These are phyloP conservation scores for Xylariaceae sp. DNA, from an alignment of 2,329 filamentous ascomycete species.

Conservation along the genomic window DNA sequence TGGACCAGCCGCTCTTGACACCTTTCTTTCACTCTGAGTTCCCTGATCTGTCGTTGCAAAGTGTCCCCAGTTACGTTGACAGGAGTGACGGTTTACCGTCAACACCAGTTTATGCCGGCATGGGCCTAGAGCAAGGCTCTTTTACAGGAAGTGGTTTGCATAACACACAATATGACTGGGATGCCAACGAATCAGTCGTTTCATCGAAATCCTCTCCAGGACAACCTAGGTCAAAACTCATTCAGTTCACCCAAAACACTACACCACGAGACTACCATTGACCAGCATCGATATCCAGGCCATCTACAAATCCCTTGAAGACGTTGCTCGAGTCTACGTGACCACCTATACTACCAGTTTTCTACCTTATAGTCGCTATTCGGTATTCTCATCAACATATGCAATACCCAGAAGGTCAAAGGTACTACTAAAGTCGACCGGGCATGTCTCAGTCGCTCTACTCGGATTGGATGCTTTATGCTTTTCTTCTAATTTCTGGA, in stretches of 20 bases:
- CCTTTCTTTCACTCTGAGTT: constrained; percentile 47
- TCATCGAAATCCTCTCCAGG: constrained; percentile 36
- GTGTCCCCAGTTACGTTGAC: constrained; percentile 45
- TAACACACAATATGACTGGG: constrained; percentile 50
- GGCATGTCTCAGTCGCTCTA: no score
- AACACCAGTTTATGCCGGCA: constrained; percentile 44
- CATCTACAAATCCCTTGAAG: not conserved
- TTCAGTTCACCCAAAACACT: constrained; percentile 45
- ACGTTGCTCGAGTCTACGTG: not conserved
- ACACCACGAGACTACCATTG: constrained; percentile 40
- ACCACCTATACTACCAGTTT: not conserved
- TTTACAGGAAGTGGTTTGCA: constrained; percentile 33
- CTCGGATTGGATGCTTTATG: not conserved
- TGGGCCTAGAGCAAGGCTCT: constrained; percentile 34
- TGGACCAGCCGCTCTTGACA: constrained; percentile 48
- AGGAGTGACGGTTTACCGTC: constrained; percentile 41
- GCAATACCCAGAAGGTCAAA: no score
- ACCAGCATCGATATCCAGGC: not conserved
- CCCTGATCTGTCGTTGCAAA: constrained; percentile 37
- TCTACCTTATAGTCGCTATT: not conserved
- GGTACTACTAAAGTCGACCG: no score
- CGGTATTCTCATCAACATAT: no score
- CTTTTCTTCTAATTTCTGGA: not conserved
- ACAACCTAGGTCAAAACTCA: constrained; percentile 37
- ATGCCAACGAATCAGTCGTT: constrained; percentile 40